Base-by-base conservation (phyloP, 306 rosid genomes). In the Dalbergia oliveri region DNA sequence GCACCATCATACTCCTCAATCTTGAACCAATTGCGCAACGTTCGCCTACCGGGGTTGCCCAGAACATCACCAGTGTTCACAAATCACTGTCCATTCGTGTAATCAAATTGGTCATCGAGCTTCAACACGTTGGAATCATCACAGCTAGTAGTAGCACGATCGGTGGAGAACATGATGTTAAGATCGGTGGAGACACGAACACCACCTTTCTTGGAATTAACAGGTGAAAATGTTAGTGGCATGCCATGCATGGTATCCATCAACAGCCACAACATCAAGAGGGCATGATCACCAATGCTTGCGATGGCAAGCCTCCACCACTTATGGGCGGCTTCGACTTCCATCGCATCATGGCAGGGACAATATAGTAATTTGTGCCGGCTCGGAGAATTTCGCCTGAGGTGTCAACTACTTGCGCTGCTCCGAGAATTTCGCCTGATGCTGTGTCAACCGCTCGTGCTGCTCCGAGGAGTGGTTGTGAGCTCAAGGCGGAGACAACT, bases 71-170 rank as follows among this genome's bases (percentile, higher is more conserved):
- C 23, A 21, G 1, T 0, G 23, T 0, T 21, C 23, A 21, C 23
- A 21, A 21, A 21, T 1, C 23, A 21, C 23, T 88, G 16, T 65
- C 23, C 3, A 75, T 34, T 43, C 1, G 4, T 34, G 60, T 6
- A 41, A 45, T 82, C 81, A 41, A 60, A 72, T 21, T 21, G 23
- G 6, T 16, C 89, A 18, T 16, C 88, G 18, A 90, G 21, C 73
- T 70, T 88, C 92, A 88, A 86, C 57, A 88, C 87, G 0, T 75
- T 76, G 2, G 90, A 84, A 5, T 80, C 77, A 1, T 68, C 72
- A 1, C 23, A 21, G 1, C 23, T 37, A 49, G 23, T 88, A 86
- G 44, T 41, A 41, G 10, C 60, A 0, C 47, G 50, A 0, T 6
- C 4, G 0, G 74, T 41, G 2, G 81, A 54, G 79, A 88, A 90